Base-by-base conservation (phyloP, 371 early-diverging fungal genomes). In the Zychaea mexicana region DNA sequence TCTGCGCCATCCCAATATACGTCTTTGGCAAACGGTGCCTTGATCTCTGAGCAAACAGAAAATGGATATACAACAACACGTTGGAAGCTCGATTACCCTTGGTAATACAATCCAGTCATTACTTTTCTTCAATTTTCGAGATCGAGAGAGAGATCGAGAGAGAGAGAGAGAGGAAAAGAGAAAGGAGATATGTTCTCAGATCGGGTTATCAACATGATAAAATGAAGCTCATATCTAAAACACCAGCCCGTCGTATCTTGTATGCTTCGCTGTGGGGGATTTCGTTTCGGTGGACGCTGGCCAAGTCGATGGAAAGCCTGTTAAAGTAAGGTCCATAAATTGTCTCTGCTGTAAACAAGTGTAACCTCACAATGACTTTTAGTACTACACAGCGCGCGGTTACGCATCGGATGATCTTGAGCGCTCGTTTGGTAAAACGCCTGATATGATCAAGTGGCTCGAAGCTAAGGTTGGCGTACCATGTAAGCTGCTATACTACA, bases 231-330 rank as follows among this genome's bases (percentile, higher is more conserved):
- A 45, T 19, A 4, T 10, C 5, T 24, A 49, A 9, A 4, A 4
- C 2, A 1, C 32, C 52, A 78, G 72, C 9, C 84, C 78, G 56
- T 86, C 76, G 54, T 77, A 77, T 52, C 55, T 77, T 3, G 52
- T 81, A 30, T 81, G 82, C 60, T 71, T 83, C 57, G 86, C 84
- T 24, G 84, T 87, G 15, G 88, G 87, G 39, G 82, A 86, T 27
- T 81, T 83, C 53, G 70, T 76, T 17, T 58, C 54, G 3, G 74
- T 75, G 4, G 79, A 76, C 33, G 85, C 79, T 71, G 81, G 74
- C 8, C 60, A 70, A 22, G 83, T 83, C 2, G 72, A 82, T 52
- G 84, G 76, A 32, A 73, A 72, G 17, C 81, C 80, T 28, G 67
- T 77, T n/a, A 77, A 77, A 69, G 77, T 73, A 68, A 36, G 17